Base-by-base conservation (phyloP, 345 rosid genomes). In the Alliaria petiolata region DNA sequence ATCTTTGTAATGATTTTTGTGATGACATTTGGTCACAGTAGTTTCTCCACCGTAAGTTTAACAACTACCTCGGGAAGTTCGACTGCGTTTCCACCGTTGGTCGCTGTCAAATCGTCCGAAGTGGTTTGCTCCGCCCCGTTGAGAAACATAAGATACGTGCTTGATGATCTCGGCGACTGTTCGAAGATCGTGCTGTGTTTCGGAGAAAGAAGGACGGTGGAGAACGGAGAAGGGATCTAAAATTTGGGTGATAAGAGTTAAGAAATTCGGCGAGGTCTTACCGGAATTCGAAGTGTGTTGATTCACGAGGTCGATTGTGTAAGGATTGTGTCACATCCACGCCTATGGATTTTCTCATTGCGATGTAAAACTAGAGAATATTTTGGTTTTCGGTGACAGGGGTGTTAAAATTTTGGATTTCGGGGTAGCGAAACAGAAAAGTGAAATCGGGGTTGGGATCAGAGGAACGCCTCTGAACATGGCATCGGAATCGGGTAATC, bases 91-190 rank as follows among this genome's bases (percentile, higher is more conserved):
- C 89, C 87, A 1, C 72, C 85, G 3, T 6, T 76, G 11, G 78
- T 92, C 79, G 98, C 89, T 0, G 95, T 88, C 39, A 92, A 92
- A 76, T 89, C 98, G 1, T 76, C 84, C n/a, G 79, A 79, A 30
- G 42, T 76, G 2, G 60, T 60, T 10, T 57, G 30, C 35, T 78
- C 90, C 4, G 64, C 40, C 22, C 70, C 84, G 8, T 83, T 92
- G 39, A 64, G 35, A 63, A 84, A 82, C 79, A 96, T 89, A 82
- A 81, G 77, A 38, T 20, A 74, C 6, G 82, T 82, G 0, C 69
- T 87, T 5, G 52, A 78, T 34, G 43, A 59, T 7, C 72, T 89
- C 63, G 85, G 85, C 0, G 25, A 34, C 2, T 86, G 85, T 52
- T 82, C 81, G 0, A 77, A 82, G 49, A 80, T 92, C 17, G 77